A percentile compares a stretch with the other conserved stretches of the same genome.
These are phyloP conservation scores for Dothistroma septosporum DNA, from an alignment of 2,329 filamentous ascomycete species.

Conservation along the genomic window DNA sequence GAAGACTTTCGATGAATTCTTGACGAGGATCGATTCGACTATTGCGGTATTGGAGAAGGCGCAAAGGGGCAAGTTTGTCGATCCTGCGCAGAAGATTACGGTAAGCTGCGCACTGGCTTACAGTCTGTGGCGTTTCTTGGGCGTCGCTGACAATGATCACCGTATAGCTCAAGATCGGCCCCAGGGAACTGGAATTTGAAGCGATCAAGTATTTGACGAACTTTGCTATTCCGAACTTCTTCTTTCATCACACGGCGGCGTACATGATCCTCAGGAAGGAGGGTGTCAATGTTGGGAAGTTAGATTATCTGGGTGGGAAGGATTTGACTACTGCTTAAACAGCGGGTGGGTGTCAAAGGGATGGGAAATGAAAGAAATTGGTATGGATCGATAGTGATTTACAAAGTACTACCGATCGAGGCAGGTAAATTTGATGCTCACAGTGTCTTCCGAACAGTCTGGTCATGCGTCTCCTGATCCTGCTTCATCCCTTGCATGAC, in stretches of 20 bases:
- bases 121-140: neutral
- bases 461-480: conserved; percentile 38
- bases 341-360: neutral
- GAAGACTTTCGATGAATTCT: conserved; percentile 48
- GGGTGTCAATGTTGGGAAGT: conserved; percentile 60
- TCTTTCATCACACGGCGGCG: conserved; percentile 58
- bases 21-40: conserved; percentile 46
- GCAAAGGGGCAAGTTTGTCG: conserved; percentile 42
- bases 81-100: conserved; percentile 19
- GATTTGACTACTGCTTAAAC: neutral
- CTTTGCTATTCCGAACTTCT: conserved; percentile 57
- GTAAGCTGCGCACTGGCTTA: neutral
- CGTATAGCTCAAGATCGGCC: conserved; percentile 30
- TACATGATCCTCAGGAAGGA: conserved; percentile 60
- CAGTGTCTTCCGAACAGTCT: neutral
- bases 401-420: too few relatives aligned
- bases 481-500: conserved; percentile 36
- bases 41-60: conserved; percentile 46
- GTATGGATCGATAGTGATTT: neutral
- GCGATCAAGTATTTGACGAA: conserved; percentile 46
- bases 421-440: too few relatives aligned
- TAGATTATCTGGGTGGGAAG: conserved; percentile 48
- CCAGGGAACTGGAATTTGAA: conserved; percentile 39
- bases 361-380: too few relatives aligned
- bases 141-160: neutral